Evolutionary conservation across 1,284 basidiomycete genomes (phyloP).

Genomic region (Heterobasidion occidentale): DNA sequence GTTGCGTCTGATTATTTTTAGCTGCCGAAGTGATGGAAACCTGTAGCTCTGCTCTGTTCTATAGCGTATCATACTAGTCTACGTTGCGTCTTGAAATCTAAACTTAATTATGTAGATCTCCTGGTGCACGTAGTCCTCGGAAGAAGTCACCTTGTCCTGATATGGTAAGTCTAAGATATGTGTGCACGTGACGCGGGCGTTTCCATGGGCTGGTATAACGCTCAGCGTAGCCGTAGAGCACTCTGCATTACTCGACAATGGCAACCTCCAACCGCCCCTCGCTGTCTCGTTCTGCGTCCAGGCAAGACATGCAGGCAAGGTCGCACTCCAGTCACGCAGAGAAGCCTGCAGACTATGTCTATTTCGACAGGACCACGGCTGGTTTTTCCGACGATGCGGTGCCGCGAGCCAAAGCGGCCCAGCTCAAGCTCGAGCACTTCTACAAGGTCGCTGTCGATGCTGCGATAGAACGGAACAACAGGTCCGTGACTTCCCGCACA

Average conservation of each 20-base stretch:
- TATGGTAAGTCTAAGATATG: too few species aligned
- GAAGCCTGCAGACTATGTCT: constrained; percentile 78
- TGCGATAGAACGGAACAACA: constrained; percentile 72
- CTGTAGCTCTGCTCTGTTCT: too few species aligned
- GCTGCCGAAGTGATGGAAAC: too few species aligned
- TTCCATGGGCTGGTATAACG: background rate
- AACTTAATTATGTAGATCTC: too few species aligned
- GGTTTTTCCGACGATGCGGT: constrained; percentile 85
- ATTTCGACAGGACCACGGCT: constrained; percentile 85
- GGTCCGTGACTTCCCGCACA: constrained; percentile 25
- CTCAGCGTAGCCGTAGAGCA: background rate
- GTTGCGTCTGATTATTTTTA: too few species aligned
- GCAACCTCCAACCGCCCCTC: constrained; percentile 16
- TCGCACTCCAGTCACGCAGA: constrained; percentile 14
- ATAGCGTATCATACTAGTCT: too few species aligned
- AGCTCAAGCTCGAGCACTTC: constrained; percentile 95
- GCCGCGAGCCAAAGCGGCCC: constrained; percentile 90
- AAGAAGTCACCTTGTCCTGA: too few species aligned
- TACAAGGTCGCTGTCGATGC: constrained; percentile 93
- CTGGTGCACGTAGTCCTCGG: too few species aligned
- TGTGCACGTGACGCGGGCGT: background rate
- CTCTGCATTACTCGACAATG: constrained; percentile 7
- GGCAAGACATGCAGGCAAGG: constrained; percentile 17
- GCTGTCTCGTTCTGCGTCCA: constrained; percentile 22
- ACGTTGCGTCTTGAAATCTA: too few species aligned